These are phyloP conservation scores for Pythium aquatile DNA, from an alignment of 352 stramenopile genomes.

Conservation along the genomic window DNA sequence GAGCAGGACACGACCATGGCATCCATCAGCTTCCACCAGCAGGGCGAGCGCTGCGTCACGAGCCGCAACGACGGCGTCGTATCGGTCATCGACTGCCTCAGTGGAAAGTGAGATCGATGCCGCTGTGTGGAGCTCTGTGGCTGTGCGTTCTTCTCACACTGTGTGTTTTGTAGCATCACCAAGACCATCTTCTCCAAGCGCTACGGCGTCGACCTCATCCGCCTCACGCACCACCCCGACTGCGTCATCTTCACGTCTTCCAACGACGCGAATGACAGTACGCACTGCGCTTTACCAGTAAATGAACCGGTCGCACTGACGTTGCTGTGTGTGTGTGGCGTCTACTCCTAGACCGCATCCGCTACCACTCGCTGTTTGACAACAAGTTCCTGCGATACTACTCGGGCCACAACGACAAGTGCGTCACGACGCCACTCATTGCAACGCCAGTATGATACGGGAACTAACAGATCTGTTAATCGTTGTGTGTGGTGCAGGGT, in stretches of 20 bases:
- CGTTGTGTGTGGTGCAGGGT: constrained; percentile 39
- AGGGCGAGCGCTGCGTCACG: constrained; percentile 73
- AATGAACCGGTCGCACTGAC: no score
- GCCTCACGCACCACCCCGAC: constrained; percentile 80
- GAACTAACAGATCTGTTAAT: neutral
- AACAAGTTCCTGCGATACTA: constrained; percentile 90
- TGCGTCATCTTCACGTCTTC: constrained; percentile 84
- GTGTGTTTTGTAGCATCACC: constrained; percentile 42
- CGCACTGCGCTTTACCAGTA: constrained; percentile 9
- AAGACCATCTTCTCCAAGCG: constrained; percentile 87
- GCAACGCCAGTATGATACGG: neutral
- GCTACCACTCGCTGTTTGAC: constrained; percentile 88
- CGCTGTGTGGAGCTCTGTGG: no score
- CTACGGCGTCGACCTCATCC: constrained; percentile 78
- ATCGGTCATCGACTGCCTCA: constrained; percentile 81
- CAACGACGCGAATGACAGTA: constrained; percentile 73
- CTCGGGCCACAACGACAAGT: constrained; percentile 73
- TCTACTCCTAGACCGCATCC: constrained; percentile 56
- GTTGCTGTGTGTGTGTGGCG: neutral
- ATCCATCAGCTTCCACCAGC: constrained; percentile 77
- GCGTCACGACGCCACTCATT: constrained; percentile 1
- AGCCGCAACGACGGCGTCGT: constrained; percentile 77
- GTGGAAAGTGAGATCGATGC: constrained; percentile 52
- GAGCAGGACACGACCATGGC: constrained; percentile 55
- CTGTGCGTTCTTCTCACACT: neutral